phyloP scores from a whole-genome alignment of 2,329 filamentous ascomycete species.

The Colletotrichum sojae region DNA sequence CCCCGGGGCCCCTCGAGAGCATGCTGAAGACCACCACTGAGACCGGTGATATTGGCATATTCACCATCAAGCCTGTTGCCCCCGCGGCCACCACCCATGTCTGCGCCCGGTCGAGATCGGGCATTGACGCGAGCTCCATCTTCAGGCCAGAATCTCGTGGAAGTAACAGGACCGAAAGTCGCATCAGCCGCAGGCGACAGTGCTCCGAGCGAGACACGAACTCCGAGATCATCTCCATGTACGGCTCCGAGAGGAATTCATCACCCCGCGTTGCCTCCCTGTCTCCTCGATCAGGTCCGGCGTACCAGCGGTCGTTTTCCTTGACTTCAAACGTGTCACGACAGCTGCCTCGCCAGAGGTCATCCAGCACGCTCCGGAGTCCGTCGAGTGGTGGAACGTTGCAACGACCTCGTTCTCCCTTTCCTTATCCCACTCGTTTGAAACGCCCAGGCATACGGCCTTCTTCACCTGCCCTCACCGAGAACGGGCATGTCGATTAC shows the following conservation, averaged over 20 bases:
- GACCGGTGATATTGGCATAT: constrained; percentile 75
- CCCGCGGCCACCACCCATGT: constrained; percentile 51
- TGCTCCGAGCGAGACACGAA: constrained; percentile 66
- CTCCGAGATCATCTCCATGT: constrained; percentile 70
- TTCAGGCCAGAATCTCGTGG: constrained; percentile 49
- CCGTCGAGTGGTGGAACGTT: constrained; percentile 57
- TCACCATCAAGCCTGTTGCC: constrained; percentile 65
- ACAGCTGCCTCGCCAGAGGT: constrained; percentile 62
- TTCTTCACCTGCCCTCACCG: constrained; percentile 64
- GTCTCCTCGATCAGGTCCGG: constrained; percentile 59
- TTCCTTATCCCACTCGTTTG: constrained; percentile 70
- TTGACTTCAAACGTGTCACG: constrained; percentile 67
- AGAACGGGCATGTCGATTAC: constrained; percentile 64
- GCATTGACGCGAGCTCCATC: constrained; percentile 47
- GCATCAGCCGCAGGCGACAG: constrained; percentile 60
- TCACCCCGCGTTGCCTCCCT: constrained; percentile 58
- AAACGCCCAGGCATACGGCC: constrained; percentile 67
- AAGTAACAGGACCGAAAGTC: constrained; percentile 49
- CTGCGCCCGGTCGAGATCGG: constrained; percentile 47
- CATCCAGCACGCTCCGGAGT: constrained; percentile 63
- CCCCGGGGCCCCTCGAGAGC: constrained; percentile 70
- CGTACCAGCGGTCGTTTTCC: constrained; percentile 66
- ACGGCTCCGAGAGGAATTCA: constrained; percentile 64
- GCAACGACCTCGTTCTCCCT: constrained; percentile 71
- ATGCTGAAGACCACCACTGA: constrained; percentile 78